Base-by-base conservation (phyloP, 78 protist genomes). In the Dictyostelium firmibasis region DNA sequence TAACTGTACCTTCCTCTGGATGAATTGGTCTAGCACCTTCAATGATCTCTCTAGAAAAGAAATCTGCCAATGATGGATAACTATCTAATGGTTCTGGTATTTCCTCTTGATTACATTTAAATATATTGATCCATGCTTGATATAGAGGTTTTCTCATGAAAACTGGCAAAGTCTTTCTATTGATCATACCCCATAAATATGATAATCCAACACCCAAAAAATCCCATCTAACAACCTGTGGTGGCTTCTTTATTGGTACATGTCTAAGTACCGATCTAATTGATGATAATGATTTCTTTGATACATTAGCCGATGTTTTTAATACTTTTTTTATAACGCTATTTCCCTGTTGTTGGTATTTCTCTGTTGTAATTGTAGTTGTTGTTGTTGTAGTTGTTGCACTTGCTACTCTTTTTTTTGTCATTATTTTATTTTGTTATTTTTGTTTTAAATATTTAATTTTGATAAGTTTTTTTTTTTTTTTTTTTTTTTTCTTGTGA, bases 141-240 rank as follows among this genome's bases (percentile, higher is more conserved):
- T 76, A 93, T n/a, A 89, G 23, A 13, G 95, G 95, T 62, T 25
- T 74, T 43, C 98, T 76, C 35, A 96, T 74, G 33, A 53, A 43
- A 16, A 74, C 85, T 57, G 96, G 96, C 9, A 94, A 29, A 31
- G 25, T 60, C 31, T 85, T 47, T 53, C 93, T 64, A 64, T 84
- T 94, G 64, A 94, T 47, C 84, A 75, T 67, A 29, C 96, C 96
- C 92, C 92, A 94, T 18, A 94, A 43, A 81, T 88, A 94, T 31
- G 96, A 94, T 79, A 86, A 67, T 18, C 84, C 64, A 4, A 94
- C 96, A 20, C 96, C 96, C 29, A 94, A 72, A 6, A 94, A 60
- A 60, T 94, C 96, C 96, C 96, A 94, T 77, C 96, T 76, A n/a
- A 94, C 69, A 33, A 94, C 25, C 47, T 94, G 96, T 31, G 96